phyloP scores from a whole-genome alignment of 768 basidiomycete species.

The Baorangia bicolor region DNA sequence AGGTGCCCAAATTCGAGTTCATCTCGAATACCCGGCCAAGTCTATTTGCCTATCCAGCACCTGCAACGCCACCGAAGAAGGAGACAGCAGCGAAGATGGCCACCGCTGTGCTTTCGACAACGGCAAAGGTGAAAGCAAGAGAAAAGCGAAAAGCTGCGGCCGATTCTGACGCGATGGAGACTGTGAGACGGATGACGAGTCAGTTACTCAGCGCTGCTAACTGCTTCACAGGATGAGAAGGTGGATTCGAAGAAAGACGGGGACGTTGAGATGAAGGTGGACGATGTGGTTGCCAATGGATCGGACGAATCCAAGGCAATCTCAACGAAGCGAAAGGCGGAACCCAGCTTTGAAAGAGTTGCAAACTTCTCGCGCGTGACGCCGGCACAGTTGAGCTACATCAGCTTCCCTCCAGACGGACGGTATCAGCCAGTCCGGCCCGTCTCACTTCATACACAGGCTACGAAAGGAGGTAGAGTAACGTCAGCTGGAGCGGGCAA shows the following conservation, averaged over 20 bases:
- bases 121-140: constrained; percentile 93
- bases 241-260: constrained; percentile 51
- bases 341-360: constrained; percentile 73
- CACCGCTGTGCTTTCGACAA: constrained; percentile 94
- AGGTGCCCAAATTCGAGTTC: constrained; percentile 95
- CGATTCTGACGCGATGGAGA: constrained; percentile 80
- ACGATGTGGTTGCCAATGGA: constrained; percentile 55
- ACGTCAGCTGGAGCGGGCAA: constrained; percentile 25
- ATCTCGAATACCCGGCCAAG: constrained; percentile 88
- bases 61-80: constrained; percentile 87
- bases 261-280: constrained; percentile 82
- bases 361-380: constrained; percentile 92
- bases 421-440: constrained; percentile 90
- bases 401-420: constrained; percentile 75
- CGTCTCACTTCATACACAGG: constrained; percentile 48
- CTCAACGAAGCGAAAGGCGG: constrained; percentile 59
- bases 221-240: constrained; percentile 49
- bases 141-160: constrained; percentile 89
- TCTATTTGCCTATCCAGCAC: constrained; percentile 87
- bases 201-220: constrained; percentile 12
- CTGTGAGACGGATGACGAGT: constrained; percentile 47
- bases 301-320: constrained; percentile 54
- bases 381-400: constrained; percentile 80
- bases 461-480: constrained; percentile 37
- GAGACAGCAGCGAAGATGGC: constrained; percentile 90